phyloP scores from a whole-genome alignment of 495 filamentous ascomycete genomes.

The Halenospora varia region DNA sequence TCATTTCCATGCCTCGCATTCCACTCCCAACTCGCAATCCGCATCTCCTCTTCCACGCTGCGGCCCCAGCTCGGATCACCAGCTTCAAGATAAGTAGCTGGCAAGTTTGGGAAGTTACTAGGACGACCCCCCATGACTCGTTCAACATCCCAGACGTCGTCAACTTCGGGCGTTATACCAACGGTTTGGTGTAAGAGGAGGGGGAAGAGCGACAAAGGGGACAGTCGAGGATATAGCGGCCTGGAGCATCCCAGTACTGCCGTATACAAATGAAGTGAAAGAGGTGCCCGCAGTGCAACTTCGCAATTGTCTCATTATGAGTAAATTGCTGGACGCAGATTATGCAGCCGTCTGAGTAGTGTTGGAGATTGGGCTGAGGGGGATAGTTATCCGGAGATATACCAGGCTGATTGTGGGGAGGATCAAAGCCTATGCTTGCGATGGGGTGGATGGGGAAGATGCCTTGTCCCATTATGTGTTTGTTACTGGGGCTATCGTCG shows the following conservation, averaged over 20 bases:
- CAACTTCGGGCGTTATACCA: slow-evolving; percentile 1
- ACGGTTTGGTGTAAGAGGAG: not conserved
- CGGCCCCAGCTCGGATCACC: too few relatives aligned
- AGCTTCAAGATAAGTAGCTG: too few relatives aligned
- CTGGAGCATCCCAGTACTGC: not conserved
- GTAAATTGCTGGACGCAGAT: not conserved
- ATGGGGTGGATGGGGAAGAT: slow-evolving; percentile 16
- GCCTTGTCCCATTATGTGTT: not conserved
- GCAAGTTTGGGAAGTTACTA: too few relatives aligned
- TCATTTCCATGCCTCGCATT: too few relatives aligned
- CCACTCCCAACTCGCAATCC: too few relatives aligned
- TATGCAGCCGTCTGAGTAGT: not conserved
- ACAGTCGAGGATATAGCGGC: not conserved
- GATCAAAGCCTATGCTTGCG: not conserved
- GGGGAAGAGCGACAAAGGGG: slow-evolving; percentile 1
- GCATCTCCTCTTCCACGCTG: too few relatives aligned
- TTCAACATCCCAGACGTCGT: slow-evolving; percentile 13
- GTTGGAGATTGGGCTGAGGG: too few relatives aligned
- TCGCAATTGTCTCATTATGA: not conserved
- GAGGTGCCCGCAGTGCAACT: slow-evolving; percentile 9
- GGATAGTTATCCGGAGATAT: too few relatives aligned
- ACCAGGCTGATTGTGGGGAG: too few relatives aligned
- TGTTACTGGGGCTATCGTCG: not conserved
- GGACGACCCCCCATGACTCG: too few relatives aligned
- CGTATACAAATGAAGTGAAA: slow-evolving; percentile 11